Base-by-base conservation (phyloP, 768 basidiomycete species). In the Boletus barrowsii region DNA sequence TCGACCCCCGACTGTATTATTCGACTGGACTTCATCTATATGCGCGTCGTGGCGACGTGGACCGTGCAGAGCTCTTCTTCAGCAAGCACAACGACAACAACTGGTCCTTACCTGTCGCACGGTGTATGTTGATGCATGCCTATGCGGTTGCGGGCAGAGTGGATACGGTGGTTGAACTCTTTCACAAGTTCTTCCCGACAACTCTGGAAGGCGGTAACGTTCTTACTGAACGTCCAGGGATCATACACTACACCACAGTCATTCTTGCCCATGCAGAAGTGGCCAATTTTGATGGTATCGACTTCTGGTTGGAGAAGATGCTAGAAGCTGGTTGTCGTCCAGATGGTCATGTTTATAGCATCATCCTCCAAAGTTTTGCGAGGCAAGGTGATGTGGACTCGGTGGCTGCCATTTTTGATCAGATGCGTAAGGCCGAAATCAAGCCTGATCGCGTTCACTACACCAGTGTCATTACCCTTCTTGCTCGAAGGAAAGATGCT, bases 381-480 rank as follows among this genome's bases (percentile, higher is more conserved):
- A 66, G 69, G 37, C 73, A 74, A 13, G 82, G 81, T 15, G 84
- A 88, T 55, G 57, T 84, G n/a, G 70, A 76, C 13, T 71, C 79
- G 15, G 76, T 86, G 46, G 67, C 75, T 15, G 58, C 67, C 10
- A 66, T 85, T 7, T 72, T 90, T 53, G 67, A 79, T 35, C 78
- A 84, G 66, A 89, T 95, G 88, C 78, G 79, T 43, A 59, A 65
- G 3, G 71, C 74, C 4, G 75, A 78, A 2, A 50, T 84, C 18
- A 50, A 61, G 36, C 83, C 84, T 9, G 77, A 80, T 45, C 63
- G 58, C 7, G 72, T 78, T 37, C 73, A 83, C 10, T 94, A 89
- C 66, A 88, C 86, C 10, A 79, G 76, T 9, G 72, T 92, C 53
- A 79, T 94, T 58, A 70, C 78, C n/a, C 74, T 84, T 54, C 81